Evolutionary conservation across 176 grass and related monocot species (phyloP), one percentile per base, ranked within the genome.

Genomic region (Phoenix roebelenii): DNA sequence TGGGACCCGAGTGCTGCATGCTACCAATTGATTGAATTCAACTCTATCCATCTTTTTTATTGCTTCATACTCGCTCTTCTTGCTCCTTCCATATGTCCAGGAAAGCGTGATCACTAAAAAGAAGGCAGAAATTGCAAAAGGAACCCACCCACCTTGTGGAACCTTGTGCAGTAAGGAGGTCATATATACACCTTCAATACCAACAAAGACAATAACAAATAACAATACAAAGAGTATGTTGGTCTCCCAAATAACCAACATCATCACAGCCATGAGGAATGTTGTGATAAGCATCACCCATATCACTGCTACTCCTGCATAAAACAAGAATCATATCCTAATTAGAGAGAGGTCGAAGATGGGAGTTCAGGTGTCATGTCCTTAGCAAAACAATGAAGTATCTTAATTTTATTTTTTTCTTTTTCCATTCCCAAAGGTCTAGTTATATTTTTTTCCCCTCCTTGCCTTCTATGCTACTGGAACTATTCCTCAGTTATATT

Each of bases 221-320:
- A 57, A 12, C 19, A 62, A 56, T 17, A 72, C 78, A 51, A 72
- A 1, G 62, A 64, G 26, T 16, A 63, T 65, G 29, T 88, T 50
- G 48, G 14, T 16, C 60, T 89, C 26, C 89, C 79, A 83, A 14
- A 95, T 76, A 17, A 95, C 67, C 44, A 82, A 32, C 85, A 89
- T 95, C 19, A 89, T 79, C 32, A 95, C 75, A 20, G 72, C 67
- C 5, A 83, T 76, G 28, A 89, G 62, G 20, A 51, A 55, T 39
- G 85, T 89, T 60, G 89, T 95, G 71, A 95, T 89, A 12, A 89
- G 72, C 89, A 95, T 95, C 52, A 95, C 85, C 79, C 76, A 95
- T 66, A 95, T 95, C 65, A 95, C 89, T 3, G 82, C 82, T 10
- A 85, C 82, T 55, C 89, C 89, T 93, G 69, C 19, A 75, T 22